These are phyloP conservation scores for Passiflora organensis DNA, from an alignment of 345 rosid species.

Conservation along the genomic window DNA sequence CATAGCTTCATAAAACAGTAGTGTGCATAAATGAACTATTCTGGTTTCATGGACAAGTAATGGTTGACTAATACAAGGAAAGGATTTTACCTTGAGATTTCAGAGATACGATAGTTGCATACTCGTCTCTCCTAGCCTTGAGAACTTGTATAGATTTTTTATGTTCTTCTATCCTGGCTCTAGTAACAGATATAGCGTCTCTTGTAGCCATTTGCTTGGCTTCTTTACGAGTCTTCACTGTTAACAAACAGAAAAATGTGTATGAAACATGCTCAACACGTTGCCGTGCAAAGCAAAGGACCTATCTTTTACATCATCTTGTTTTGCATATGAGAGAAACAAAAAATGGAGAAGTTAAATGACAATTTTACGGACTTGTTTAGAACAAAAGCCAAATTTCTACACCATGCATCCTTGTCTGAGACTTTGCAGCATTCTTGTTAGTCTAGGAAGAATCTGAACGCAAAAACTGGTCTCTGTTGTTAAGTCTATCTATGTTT, in stretches of 20 bases:
- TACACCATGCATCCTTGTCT: no score
- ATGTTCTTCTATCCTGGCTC: slow-evolving; percentile 53
- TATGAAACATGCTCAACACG: neutral
- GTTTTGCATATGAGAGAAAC: no score
- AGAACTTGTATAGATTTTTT: slow-evolving; percentile 48
- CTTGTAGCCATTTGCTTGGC: slow-evolving; percentile 58
- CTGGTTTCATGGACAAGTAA: neutral
- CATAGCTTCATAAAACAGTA: neutral
- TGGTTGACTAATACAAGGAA: no score
- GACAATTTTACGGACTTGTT: no score
- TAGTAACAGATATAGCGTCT: slow-evolving; percentile 58
- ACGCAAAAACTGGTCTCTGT: neutral
- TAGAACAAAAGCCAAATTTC: no score
- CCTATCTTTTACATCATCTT: no score
- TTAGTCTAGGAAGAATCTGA: neutral
- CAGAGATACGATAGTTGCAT: slow-evolving; percentile 43
- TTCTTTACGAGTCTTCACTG: slow-evolving; percentile 79
- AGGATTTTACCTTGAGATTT: slow-evolving; percentile 47
- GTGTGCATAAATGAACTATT: neutral
- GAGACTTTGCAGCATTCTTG: neutral
- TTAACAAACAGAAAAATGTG: slow-evolving; percentile 8
- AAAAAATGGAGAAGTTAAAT: no score
- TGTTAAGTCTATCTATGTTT: no score
- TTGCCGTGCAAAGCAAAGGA: no score
- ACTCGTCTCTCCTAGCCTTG: slow-evolving; percentile 63